Base-by-base conservation (phyloP, 1,284 basidiomycete genomes). In the Termitomyces sp. region DNA sequence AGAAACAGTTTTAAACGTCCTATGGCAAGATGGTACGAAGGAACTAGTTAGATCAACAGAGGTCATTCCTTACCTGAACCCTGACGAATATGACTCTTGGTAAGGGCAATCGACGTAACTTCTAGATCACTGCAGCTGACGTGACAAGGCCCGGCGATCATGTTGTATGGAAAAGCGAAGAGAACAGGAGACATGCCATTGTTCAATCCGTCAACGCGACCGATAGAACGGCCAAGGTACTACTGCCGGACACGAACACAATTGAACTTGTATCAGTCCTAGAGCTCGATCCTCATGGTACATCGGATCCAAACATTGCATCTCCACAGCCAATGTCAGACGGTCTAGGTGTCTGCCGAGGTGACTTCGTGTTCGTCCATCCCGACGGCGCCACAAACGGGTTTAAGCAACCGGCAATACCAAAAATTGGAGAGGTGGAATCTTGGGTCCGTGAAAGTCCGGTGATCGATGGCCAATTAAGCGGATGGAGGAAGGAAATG, bases 1-100 rank as follows among this genome's bases (percentile, higher is more conserved):
- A 6, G 72, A 79, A 50, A 89, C 90, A 9, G 75, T 69, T 10
- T 74, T 91, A 28, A 77, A 79, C n/a, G 75, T 97, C 28, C 67
- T 94, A 14, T 97, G 94, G 94, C 94, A 97, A 72, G 86, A 93
- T 65, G 93, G 92, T 16, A 75, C 72, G 7, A 74, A 69, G 52
- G 83, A 87, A 62, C 80, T 77, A 3, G 49, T 85, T 19, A 76
- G 70, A 45, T 78, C 91, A 3, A 80, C 73, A 18, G 77, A 83
- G 13, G 72, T 95, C 33, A 83, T 95, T 34, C 93, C 91, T 0
- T 89, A 95, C 64, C 64, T 88, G 44, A 91, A 89, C 57, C 82
- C 88, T 6, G 89, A 91, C 65, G 89, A 92, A 66, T 88, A 89
- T 64, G 89, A 92, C 65, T 90, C 84, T 66, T 92, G 89, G 89